phyloP scores from a whole-genome alignment of 2,329 filamentous ascomycete species.

The Aspergillus fructus region DNA sequence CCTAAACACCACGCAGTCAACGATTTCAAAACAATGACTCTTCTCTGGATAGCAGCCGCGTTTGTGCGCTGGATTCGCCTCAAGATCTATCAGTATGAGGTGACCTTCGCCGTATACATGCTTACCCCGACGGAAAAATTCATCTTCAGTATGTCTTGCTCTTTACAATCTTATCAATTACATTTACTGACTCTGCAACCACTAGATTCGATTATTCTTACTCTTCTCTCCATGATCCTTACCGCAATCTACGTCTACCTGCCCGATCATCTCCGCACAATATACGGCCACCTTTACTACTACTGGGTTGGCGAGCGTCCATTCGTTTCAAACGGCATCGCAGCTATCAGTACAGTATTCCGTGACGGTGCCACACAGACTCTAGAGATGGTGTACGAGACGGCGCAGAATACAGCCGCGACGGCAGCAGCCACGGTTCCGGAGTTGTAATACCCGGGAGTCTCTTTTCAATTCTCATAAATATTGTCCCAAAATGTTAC shows the following conservation, averaged over 20 bases:
- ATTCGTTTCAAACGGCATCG: conserved; percentile 34
- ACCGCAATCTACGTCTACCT: conserved; percentile 91
- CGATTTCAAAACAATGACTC: conserved; percentile 22
- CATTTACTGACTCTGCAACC: neutral
- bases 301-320: conserved; percentile 79
- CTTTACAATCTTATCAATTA: neutral
- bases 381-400: conserved; percentile 50
- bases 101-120: conserved; percentile 96
- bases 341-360: conserved; percentile 34
- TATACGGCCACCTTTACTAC: conserved; percentile 85
- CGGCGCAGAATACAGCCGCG: conserved; percentile 46
- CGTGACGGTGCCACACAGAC: conserved; percentile 29
- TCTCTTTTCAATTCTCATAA: neutral
- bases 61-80: conserved; percentile 83
- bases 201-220: conserved; percentile 85
- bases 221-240: conserved; percentile 79
- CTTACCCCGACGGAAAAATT: conserved; percentile 94
- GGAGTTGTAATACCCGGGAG: conserved; percentile 28
- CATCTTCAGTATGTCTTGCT: conserved; percentile 75
- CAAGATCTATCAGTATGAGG: conserved; percentile 98
- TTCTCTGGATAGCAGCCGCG: conserved; percentile 44
- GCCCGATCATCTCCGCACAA: conserved; percentile 80
- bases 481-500: neutral
- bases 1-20: neutral
- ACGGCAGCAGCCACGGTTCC: conserved; percentile 32